A percentile compares a stretch with the other conserved stretches of the same genome.
Evolutionary conservation across 331 rosid genomes (phyloP).

Genomic region (Malus hybrid): DNA sequence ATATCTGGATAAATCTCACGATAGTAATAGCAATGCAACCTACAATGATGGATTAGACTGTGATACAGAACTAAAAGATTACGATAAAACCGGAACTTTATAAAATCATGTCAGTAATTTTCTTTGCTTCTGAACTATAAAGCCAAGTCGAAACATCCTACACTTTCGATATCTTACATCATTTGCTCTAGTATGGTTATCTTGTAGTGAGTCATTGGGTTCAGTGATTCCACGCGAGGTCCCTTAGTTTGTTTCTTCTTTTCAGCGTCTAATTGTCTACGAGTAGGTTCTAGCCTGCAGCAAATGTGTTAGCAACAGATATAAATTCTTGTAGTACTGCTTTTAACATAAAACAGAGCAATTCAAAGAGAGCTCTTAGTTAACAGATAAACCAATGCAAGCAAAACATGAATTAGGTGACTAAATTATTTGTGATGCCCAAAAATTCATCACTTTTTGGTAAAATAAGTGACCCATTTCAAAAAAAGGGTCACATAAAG

Average conservation of each 20-base stretch:
- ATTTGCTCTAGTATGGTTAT: slow-evolving; percentile 82
- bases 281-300: slow-evolving; percentile 85
- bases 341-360: slow-evolving; percentile 17
- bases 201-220: slow-evolving; percentile 71
- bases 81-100: neutral
- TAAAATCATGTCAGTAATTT: neutral
- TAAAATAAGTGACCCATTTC: too few species aligned
- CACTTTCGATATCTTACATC: slow-evolving; percentile 98
- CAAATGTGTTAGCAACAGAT: slow-evolving; percentile 69
- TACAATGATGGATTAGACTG: slow-evolving; percentile 33
- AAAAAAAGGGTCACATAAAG: too few species aligned
- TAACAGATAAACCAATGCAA: neutral
- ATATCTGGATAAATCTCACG: slow-evolving; percentile 85
- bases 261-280: slow-evolving; percentile 94
- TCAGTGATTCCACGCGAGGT: slow-evolving; percentile 84
- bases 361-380: slow-evolving; percentile 15
- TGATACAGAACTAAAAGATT: slow-evolving; percentile 2
- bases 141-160: slow-evolving; percentile 32
- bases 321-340: slow-evolving; percentile 97
- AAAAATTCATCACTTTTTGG: neutral
- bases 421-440: too few species aligned
- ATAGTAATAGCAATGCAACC: slow-evolving; percentile 57
- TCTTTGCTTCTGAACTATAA: neutral
- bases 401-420: neutral
- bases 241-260: slow-evolving; percentile 82